Evolutionary conservation across 306 rosid species (phyloP).

Genomic region (Urtica urens): DNA sequence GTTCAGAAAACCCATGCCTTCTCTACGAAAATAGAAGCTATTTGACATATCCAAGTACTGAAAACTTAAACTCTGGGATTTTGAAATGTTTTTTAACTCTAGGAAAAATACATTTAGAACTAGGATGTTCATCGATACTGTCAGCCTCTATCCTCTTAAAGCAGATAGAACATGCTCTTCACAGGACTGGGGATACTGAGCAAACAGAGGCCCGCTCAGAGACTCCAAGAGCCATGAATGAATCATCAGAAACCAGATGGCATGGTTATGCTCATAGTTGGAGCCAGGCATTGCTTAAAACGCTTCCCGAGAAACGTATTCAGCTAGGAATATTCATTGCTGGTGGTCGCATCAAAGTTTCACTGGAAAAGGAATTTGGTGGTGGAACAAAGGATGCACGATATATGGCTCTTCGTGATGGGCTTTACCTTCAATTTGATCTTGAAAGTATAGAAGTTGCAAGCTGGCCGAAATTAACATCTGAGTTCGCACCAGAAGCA

Average conservation of each 20-base stretch:
- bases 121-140: slow-evolving; percentile 49
- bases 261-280: slow-evolving; percentile 27
- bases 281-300: slow-evolving; percentile 36
- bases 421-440: slow-evolving; percentile 43
- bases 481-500: slow-evolving; percentile 25
- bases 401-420: slow-evolving; percentile 22
- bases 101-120: slow-evolving; percentile 60
- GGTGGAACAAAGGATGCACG: slow-evolving; percentile 21
- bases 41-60: slow-evolving; percentile 29
- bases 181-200: slow-evolving; percentile 27
- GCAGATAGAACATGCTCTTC: slow-evolving; percentile 38
- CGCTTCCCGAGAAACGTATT: slow-evolving; percentile 55
- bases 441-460: slow-evolving; percentile 45
- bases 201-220: slow-evolving; percentile 16
- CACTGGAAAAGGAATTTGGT: slow-evolving; percentile 31
- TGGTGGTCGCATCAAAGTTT: slow-evolving; percentile 52
- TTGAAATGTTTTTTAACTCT: slow-evolving; percentile 54
- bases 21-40: slow-evolving; percentile 45
- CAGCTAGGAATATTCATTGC: slow-evolving; percentile 58
- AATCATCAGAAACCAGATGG: slow-evolving; percentile 24
- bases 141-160: slow-evolving; percentile 46
- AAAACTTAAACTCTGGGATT: slow-evolving; percentile 34
- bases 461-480: slow-evolving; percentile 49
- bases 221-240: slow-evolving; percentile 16
- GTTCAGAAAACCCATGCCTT: slow-evolving; percentile 57